These are phyloP conservation scores for Blastobotrys ciferrii DNA, from an alignment of 1,139 yeast species.

Conservation along the genomic window DNA sequence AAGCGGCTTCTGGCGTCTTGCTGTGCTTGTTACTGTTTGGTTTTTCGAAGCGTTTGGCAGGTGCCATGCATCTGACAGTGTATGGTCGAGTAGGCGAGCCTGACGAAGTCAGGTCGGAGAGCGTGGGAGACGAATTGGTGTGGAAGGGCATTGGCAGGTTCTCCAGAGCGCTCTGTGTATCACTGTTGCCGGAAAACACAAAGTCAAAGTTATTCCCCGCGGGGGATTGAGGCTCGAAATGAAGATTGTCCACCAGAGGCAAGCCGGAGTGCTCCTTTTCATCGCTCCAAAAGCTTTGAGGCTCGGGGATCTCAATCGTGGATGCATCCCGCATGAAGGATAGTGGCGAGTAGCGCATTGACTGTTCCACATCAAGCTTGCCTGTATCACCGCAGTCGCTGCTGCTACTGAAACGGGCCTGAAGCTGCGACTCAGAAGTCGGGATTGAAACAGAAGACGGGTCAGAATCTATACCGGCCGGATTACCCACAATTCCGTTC, in stretches of 20 bases:
- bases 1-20: not conserved
- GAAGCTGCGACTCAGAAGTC: no score
- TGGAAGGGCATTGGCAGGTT: constrained; percentile 1
- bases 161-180: not conserved
- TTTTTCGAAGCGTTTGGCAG: not conserved
- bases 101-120: not conserved
- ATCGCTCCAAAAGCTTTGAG: no score
- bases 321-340: no score
- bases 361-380: no score
- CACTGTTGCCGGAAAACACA: not conserved
- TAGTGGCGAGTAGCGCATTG: no score
- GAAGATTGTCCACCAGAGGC: no score
- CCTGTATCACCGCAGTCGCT: no score
- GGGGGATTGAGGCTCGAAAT: no score
- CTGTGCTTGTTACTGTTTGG: not conserved
- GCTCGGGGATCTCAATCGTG: no score
- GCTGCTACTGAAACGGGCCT: no score
- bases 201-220: constrained; percentile 1
- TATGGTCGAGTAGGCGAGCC: not conserved
- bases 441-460: not conserved
- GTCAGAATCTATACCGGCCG: constrained; percentile 1
- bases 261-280: no score
- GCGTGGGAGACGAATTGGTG: constrained; percentile 4
- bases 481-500: not conserved
- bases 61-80: not conserved